phyloP scores from a whole-genome alignment of 192 early-diverging fungal genomes.

The Mortierella antarctica region DNA sequence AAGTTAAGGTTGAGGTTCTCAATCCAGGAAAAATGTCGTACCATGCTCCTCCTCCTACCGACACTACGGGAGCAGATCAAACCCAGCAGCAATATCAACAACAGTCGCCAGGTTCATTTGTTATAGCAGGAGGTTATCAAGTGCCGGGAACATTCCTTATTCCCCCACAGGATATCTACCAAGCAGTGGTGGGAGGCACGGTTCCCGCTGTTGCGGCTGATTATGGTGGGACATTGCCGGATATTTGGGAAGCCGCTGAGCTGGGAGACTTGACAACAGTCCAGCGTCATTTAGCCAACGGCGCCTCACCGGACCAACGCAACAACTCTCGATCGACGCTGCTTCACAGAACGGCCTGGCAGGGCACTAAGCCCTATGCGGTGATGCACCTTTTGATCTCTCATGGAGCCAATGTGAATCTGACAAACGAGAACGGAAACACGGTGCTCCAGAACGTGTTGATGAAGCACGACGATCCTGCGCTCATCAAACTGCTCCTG shows the following conservation, averaged over 20 bases:
- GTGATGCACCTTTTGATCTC: conserved; percentile 46
- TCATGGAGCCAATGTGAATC: conserved; percentile 43
- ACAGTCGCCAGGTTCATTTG: conserved; percentile 15
- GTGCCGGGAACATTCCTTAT: conserved; percentile 7
- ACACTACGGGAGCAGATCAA: background rate
- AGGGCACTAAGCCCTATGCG: conserved; percentile 19
- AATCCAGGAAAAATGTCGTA: background rate
- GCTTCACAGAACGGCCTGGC: conserved; percentile 39
- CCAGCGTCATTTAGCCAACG: conserved; percentile 32
- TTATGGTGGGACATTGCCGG: conserved; percentile 3
- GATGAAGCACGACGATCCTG: conserved; percentile 53
- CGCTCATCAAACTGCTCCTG: conserved; percentile 31
- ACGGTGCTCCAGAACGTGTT: conserved; percentile 44
- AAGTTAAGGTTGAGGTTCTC: conserved; percentile 30
- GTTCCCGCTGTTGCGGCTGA: background rate
- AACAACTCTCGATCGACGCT: conserved; percentile 37
- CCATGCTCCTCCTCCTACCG: background rate
- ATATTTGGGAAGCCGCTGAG: conserved; percentile 44
- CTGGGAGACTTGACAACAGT: conserved; percentile 30
- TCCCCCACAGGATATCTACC: conserved; percentile 3
- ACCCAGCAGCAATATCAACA: background rate
- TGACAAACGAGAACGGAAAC: conserved; percentile 46
- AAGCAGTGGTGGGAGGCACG: background rate
- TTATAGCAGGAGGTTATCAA: conserved; percentile 18
- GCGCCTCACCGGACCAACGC: conserved; percentile 38